Base-by-base conservation (phyloP, 345 rosid genomes). In the Gossypium ekmanianum region DNA sequence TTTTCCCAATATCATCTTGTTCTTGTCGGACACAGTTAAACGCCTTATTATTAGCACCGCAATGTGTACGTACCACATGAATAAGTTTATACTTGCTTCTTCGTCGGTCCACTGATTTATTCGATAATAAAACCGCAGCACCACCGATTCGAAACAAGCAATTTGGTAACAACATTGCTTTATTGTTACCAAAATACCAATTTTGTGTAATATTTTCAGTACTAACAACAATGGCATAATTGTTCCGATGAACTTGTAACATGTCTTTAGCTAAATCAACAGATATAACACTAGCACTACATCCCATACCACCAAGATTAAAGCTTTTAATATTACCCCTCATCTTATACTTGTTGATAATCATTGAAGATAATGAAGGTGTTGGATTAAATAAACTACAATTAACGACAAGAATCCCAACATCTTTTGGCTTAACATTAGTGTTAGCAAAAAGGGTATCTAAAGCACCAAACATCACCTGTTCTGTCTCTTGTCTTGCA, bases 311-410 rank as follows among this genome's bases (percentile, higher is more conserved):
- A 22, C 97, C 97, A 61, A 93, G 87, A 79, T 91, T 93, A 22
- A 83, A 91, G 64, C 91, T 90, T 77, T 81, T 82, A 43, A 91
- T 76, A 77, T 91, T 93, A 0, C 98, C 94, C 72, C 97, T 89
- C 82, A 93, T 52, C 68, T 90, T 91, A 65, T 91, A 93, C 86
- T 88, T 94, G 44, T 91, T 92, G 63, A 94, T 86, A 72, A 94
- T 92, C 97, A 94, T 92, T 11, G 95, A 92, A 26, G 98, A 94
- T 2, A 94, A 59, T 0, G 97, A 94, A 61, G 98, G 98, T 27
- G 98, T 94, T 1, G 98, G 98, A 68, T 92, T 94, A 76, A 94
- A 94, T 84, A 94, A 82, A 64, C 98, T 92, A 74, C 97, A 92
- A 66, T 94, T 94, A 59, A 94, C 97, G 0, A 94, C 97, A 45